Evolutionary conservation across 2,329 filamentous ascomycete species (phyloP), one percentile per base, ranked within the genome.

Genomic region (Amesomyces nigricolor): DNA sequence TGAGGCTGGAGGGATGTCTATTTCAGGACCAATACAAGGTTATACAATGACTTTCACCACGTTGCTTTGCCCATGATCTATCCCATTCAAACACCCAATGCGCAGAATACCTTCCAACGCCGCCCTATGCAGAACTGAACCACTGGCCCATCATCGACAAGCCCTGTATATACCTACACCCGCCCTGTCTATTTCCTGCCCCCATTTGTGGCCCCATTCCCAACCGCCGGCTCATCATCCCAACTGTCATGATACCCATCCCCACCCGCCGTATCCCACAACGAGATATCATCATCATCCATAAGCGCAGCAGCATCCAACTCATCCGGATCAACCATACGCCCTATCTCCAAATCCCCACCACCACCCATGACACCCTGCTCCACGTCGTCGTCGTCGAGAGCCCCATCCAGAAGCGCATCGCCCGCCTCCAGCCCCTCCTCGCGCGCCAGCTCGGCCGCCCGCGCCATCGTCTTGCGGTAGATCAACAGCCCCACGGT

Each of bases 401-500:
- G 37, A 48, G 45, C 32, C 47, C 53, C 51, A 26, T 44, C 58
- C 14, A 60, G 40, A 30, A 57, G 53, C 26, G 45, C 54, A 42
- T 47, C 58, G 5, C 54, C 58, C 13, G 39, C 58, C 14, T 55
- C 60, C 3, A 67, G 62, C n/a, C 70, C 71, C 47, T 76, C 75
- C 48, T 78, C 75, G 42, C 73, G 68, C 11, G 76, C 78, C 35
- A 86, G 72, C 69, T 84, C 78, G 48, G 77, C 77, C 16, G 83
- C 82, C 51, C 83, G 76, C 40, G 80, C 76, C 77, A 86, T 84
- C 53, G 83, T 86, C 57, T 81, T 77, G 51, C 79, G 80, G 74
- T 96, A 99, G 68, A 99, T 95, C 71, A 95, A 78, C 71, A 84
- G 87, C 14, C 90, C 92, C 2, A 94, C 91, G 26, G 75, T 79